These are phyloP conservation scores for Alternaria ethzedia DNA, from an alignment of 2,329 filamentous ascomycete genomes.

Conservation along the genomic window DNA sequence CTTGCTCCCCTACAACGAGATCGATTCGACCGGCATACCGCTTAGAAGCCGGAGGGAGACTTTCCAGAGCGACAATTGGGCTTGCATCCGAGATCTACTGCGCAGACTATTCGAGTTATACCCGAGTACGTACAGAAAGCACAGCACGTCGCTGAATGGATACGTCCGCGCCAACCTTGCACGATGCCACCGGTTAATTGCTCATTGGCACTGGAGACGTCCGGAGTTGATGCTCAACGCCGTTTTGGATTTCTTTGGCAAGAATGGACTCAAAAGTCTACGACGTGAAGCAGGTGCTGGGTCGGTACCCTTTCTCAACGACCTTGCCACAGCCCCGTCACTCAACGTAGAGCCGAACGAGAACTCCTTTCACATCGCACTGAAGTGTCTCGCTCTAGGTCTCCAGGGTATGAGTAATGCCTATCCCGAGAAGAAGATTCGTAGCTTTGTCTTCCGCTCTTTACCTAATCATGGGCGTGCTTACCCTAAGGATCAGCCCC, in stretches of 20 bases:
- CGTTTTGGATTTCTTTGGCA: slow-evolving; percentile 67
- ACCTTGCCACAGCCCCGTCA: slow-evolving; percentile 52
- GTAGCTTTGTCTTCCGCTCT: slow-evolving; percentile 63
- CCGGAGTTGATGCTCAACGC: slow-evolving; percentile 61
- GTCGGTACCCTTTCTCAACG: slow-evolving; percentile 62
- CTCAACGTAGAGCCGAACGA: slow-evolving; percentile 57
- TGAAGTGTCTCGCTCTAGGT: slow-evolving; percentile 63
- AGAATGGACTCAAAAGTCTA: slow-evolving; percentile 59
- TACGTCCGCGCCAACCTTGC: slow-evolving; percentile 61
- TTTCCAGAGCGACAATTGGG: slow-evolving; percentile 58
- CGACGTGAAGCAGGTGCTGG: slow-evolving; percentile 58
- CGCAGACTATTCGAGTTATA: slow-evolving; percentile 57
- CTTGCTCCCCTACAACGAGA: slow-evolving; percentile 60
- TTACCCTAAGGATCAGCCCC: slow-evolving; percentile 63
- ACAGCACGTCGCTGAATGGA: slow-evolving; percentile 57
- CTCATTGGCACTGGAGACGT: slow-evolving; percentile 63
- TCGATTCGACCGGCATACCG: slow-evolving; percentile 59
- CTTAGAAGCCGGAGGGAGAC: slow-evolving; percentile 50
- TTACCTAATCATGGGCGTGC: slow-evolving; percentile 67
- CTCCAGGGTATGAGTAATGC: slow-evolving; percentile 54
- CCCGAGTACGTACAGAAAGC: slow-evolving; percentile 46
- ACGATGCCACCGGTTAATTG: slow-evolving; percentile 61
- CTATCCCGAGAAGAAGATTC: slow-evolving; percentile 61
- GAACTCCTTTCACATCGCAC: slow-evolving; percentile 63
- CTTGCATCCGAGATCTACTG: slow-evolving; percentile 54